Evolutionary conservation across 2,329 filamentous ascomycete species (phyloP).

Genomic region (Rhynchosporium agropyri): DNA sequence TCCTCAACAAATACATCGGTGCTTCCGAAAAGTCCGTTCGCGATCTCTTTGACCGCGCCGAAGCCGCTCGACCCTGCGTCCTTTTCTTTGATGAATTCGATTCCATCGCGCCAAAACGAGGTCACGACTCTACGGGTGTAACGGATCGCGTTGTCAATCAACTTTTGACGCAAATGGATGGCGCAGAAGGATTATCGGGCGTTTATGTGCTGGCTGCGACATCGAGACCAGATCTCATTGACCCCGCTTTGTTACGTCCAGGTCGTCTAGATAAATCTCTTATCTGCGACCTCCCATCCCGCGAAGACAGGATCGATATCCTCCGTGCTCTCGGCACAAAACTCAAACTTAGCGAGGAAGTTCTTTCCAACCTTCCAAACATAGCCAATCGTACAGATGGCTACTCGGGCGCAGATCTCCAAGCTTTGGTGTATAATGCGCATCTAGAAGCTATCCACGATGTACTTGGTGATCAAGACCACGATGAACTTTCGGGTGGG

Average conservation of each 20-base stretch:
- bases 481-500: conserved; percentile 40
- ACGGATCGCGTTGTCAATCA: conserved; percentile 98
- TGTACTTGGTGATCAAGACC: conserved; percentile 68
- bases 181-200: conserved; percentile 89
- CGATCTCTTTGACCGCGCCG: conserved; percentile 90
- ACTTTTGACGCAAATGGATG: conserved; percentile 97
- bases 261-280: conserved; percentile 92
- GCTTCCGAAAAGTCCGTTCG: conserved; percentile 95
- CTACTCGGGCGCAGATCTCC: conserved; percentile 91
- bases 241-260: conserved; percentile 87
- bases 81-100: conserved; percentile 99
- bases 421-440: conserved; percentile 93
- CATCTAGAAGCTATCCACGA: conserved; percentile 98
- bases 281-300: conserved; percentile 83
- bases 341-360: conserved; percentile 69
- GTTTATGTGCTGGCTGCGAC: conserved; percentile 97
- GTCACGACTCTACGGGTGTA: conserved; percentile 96
- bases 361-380: conserved; percentile 61
- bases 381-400: conserved; percentile 82
- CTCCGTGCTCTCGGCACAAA: conserved; percentile 81
- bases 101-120: conserved; percentile 94
- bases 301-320: conserved; percentile 85
- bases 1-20: conserved; percentile 98
- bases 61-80: conserved; percentile 88
- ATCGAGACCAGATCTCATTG: conserved; percentile 89